Evolutionary conservation across 306 rosid species (phyloP), one percentile per base, ranked within the genome.

Genomic region (Parietaria judaica): DNA sequence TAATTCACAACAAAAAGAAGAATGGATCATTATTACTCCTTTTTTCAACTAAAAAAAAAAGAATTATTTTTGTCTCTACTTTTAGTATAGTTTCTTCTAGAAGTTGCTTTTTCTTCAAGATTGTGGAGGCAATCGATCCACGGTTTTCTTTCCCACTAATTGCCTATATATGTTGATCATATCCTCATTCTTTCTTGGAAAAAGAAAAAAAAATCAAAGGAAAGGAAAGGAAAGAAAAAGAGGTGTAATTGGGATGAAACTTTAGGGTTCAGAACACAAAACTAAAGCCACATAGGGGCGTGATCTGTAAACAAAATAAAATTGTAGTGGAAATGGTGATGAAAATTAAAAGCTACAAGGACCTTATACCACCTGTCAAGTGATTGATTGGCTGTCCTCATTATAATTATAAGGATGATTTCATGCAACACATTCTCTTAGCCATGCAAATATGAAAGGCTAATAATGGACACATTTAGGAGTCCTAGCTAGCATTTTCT

Each of bases 41-140:
- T 46, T 46, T 46, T 46, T 46, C 3, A 14, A 41, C 36, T 8
- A 17, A 41, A 44, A 6, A 59, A 46, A 47, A 61, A 11, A 41
- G 36, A 8, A 23, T 11, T 16, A 17, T 6, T 23, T 3, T 15
- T 9, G 39, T 12, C 3, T 11, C 11, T 47, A 36, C 45, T 3
- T 35, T 8, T 3, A 16, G 37, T 17, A 5, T 36, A 54, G 48
- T 46, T 58, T 51, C 39, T 68, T 74, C 64, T 68, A 59, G 74
- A 74, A 60, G 58, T 38, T 14, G 35, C 53, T 41, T 41, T 41
- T 8, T 41, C 45, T 41, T 41, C 9, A 38, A n/a, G 51, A 23
- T 36, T 36, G n/a, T 17, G 66, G 70, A 63, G 48, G 63, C 36
- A 50, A 45, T 8, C 39, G 66, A 73, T 56, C 51, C 64, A 47